Conservation (phyloP, 1,284 basidiomycete species). For the Apiotrichum siamense region DNA sequence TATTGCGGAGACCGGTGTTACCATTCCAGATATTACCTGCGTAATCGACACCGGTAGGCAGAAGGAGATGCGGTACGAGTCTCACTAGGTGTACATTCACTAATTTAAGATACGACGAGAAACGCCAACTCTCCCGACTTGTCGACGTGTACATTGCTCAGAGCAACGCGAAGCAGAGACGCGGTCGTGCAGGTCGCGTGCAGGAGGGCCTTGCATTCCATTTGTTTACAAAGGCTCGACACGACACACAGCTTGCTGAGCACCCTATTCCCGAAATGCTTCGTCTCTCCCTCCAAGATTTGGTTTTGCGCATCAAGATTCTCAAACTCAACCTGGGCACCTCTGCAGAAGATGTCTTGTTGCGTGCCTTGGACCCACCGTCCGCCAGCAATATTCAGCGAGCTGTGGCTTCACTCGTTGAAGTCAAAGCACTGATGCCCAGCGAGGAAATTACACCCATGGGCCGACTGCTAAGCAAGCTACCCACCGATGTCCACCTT, state of each 20-base stretch:
- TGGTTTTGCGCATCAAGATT: constrained; percentile 94
- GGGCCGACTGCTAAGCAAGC: constrained; percentile 80
- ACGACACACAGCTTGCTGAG: constrained; percentile 76
- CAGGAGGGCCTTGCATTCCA: constrained; percentile 90
- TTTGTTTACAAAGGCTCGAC: constrained; percentile 81
- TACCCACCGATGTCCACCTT: constrained; percentile 92
- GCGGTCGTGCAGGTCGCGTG: constrained; percentile 88
- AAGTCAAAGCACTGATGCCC: constrained; percentile 72
- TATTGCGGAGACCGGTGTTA: constrained; percentile 83
- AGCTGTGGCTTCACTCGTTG: constrained; percentile 82
- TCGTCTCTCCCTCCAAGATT: constrained; percentile 85
- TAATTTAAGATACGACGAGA: constrained; percentile 82
- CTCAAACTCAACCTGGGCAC: constrained; percentile 83
- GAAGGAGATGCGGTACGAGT: constrained; percentile 69
- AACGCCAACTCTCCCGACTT: constrained; percentile 87
- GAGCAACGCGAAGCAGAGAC: constrained; percentile 88
- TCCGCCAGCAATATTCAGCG: constrained; percentile 80
- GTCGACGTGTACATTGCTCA: constrained; percentile 88
- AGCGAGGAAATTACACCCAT: constrained; percentile 92
- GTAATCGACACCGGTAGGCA: constrained; percentile 96
- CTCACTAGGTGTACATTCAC: background rate
- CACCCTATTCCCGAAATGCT: constrained; percentile 95
- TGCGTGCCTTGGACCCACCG: constrained; percentile 85
- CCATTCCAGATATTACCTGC: constrained; percentile 96
- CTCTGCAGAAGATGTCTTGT: constrained; percentile 84